Percentiles rank a stretch among this genome's conserved stretches.
phyloP scores from a whole-genome alignment of 345 rosid genomes.

The Erodium maritimum region DNA sequence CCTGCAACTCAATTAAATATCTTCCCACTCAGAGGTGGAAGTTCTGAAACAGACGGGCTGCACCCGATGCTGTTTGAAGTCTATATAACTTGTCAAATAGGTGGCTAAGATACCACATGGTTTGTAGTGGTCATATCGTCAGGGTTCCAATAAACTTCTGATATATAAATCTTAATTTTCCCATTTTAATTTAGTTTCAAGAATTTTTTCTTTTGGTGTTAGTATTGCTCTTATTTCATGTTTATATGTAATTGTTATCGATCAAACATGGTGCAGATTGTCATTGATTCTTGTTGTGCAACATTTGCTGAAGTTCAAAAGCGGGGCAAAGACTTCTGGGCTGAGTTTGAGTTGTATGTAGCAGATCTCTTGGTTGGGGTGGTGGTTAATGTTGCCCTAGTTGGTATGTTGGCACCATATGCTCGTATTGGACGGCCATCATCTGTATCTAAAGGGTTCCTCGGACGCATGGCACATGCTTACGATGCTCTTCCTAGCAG shows the following conservation, averaged over 20 bases:
- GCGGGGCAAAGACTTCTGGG: slow-evolving; percentile 91
- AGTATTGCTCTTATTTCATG: too few relatives aligned
- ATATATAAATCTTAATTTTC: too few relatives aligned
- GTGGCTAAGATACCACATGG: too few relatives aligned
- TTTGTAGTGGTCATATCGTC: too few relatives aligned
- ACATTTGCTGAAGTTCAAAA: slow-evolving; percentile 88
- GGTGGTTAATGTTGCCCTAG: slow-evolving; percentile 76
- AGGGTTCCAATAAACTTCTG: too few relatives aligned
- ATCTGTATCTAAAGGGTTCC: slow-evolving; percentile 45
- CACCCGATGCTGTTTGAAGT: too few relatives aligned
- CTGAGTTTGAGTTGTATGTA: slow-evolving; percentile 81
- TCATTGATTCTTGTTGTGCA: slow-evolving; percentile 83
- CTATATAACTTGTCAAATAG: too few relatives aligned
- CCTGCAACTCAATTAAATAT: too few relatives aligned
- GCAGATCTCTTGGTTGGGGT: slow-evolving; percentile 87
- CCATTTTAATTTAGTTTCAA: too few relatives aligned
- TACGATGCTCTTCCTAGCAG: slow-evolving; percentile 94
- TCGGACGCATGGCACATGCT: slow-evolving; percentile 55
- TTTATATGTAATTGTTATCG: background rate
- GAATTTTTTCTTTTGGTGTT: too few relatives aligned
- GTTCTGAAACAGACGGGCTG: too few relatives aligned
- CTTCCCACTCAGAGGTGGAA: too few relatives aligned
- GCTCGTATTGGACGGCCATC: slow-evolving; percentile 66
- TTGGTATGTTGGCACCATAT: slow-evolving; percentile 91
- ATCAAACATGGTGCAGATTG: slow-evolving; percentile 41